Evolutionary conservation across 2,329 filamentous ascomycete species (phyloP), one percentile per base, ranked within the genome.

Genomic region (Fusarium aywerte): DNA sequence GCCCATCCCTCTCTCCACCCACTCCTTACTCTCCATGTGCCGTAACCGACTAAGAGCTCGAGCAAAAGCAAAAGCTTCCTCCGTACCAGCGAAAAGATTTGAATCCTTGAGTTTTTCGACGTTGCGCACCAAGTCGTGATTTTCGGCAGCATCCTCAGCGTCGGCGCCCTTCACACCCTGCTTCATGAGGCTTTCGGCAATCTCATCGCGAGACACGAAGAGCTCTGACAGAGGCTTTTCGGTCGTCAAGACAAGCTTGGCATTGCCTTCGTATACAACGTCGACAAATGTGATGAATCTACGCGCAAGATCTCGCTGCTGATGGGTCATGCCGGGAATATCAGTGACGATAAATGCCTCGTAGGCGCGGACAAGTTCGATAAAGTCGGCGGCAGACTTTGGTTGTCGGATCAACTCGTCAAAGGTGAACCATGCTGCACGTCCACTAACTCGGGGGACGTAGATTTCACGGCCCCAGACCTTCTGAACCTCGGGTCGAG

Each of bases 261-360:
- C 94, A 78, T 95, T 87, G 27, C 85, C 84, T 79, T 99, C 96
- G 76, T 99, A 99, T 6, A 97, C 90, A 7, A 96, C 95, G 76
- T 99, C 96, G 68, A 99, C 92, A 72, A 99, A 97, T 0, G 95
- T 99, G 77, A 99, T 99, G 79, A 99, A 97, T 7, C 96, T 86
- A 13, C 96, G 84, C 0, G 96, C 96, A 36, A 97, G 85, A 80
- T 99, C 96, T 20, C 96, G 88, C 74, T 93, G 89, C 54, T 88
- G 88, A 68, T 93, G 87, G 38, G 90, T 96, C 96, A 99, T 98
- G 7, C 90, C 92, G 0, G 96, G 96, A 2, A 98, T 89, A 50
- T 94, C 91, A 0, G 93, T 97, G 11, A 99, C 87, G 67, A 99
- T 88, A 74, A 99, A 98, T 3, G 94, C 90, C 63, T 97, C 91